phyloP scores from a whole-genome alignment of 1,284 basidiomycete genomes.

The Neolentinus lepideus region DNA sequence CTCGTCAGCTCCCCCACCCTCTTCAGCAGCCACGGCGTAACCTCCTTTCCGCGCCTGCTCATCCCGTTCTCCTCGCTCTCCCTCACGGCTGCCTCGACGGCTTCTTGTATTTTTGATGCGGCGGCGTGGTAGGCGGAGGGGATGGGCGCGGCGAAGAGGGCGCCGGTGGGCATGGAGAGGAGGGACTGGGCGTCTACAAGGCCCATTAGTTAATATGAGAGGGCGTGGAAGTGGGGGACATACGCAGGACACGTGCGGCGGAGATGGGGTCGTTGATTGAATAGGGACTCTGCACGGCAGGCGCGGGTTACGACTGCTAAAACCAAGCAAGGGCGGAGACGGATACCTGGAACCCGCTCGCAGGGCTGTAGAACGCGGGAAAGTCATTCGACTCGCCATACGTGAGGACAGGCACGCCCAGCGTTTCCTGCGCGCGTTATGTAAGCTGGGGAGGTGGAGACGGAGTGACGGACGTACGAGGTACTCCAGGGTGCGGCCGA shows the following conservation, averaged over 20 bases:
- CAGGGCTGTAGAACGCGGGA: constrained; percentile 89
- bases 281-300: constrained; percentile 63
- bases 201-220: neutral
- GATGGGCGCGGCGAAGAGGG: constrained; percentile 87
- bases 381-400: constrained; percentile 77
- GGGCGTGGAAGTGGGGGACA: constrained; percentile 16
- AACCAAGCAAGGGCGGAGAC: neutral
- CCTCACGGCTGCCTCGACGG: constrained; percentile 79
- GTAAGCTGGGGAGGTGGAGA: neutral
- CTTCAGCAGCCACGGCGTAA: constrained; percentile 90
- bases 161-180: constrained; percentile 64
- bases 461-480: constrained; percentile 43
- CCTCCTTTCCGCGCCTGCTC: constrained; percentile 81
- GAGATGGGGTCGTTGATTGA: constrained; percentile 47
- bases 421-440: constrained; percentile 72
- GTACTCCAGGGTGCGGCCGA: constrained; percentile 92
- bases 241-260: constrained; percentile 71
- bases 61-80: constrained; percentile 85
- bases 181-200: constrained; percentile 50
- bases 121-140: constrained; percentile 67
- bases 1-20: constrained; percentile 80
- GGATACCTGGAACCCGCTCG: constrained; percentile 74
- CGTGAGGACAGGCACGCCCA: constrained; percentile 88
- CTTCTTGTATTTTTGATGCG: constrained; percentile 69
- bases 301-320: too few relatives aligned